Conservation (phyloP, 2,329 filamentous ascomycete genomes). For the Achaetomium macrosporum region DNA sequence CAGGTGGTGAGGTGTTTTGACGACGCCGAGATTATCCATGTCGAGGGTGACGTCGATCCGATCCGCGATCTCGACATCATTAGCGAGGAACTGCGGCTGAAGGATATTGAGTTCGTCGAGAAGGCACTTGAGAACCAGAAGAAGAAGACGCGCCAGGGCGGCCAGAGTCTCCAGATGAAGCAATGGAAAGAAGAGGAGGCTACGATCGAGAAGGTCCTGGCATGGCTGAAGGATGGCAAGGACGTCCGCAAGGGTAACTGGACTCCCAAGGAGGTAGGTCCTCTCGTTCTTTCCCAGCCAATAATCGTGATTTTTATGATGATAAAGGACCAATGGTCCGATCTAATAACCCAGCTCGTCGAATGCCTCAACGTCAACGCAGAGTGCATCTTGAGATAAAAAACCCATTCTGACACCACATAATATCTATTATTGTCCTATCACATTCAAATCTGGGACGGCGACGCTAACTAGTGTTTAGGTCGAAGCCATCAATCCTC, state of each 20-base stretch:
- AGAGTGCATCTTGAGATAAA: constrained; percentile 83
- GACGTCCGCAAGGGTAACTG: constrained; percentile 89
- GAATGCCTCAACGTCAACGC: constrained; percentile 70
- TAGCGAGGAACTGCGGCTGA: constrained; percentile 90
- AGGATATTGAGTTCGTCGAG: constrained; percentile 97
- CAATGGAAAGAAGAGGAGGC: constrained; percentile 93
- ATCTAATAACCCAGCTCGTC: constrained; percentile 99
- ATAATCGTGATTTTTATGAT: constrained; percentile 61
- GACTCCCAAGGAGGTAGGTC: constrained; percentile 87
- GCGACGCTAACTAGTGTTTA: constrained; percentile 38
- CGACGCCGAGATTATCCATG: constrained; percentile 98
- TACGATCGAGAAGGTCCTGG: constrained; percentile 83
- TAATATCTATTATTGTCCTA: constrained; percentile 13
- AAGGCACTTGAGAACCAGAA: constrained; percentile 87
- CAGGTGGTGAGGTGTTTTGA: constrained; percentile 96
- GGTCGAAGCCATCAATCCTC: constrained; percentile 96
- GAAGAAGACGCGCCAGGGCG: constrained; percentile 93
- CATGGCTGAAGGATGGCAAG: constrained; percentile 79
- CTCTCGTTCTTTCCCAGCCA: constrained; percentile 12
- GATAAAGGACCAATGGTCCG: constrained; percentile 96
- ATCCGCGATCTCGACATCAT: constrained; percentile 93
- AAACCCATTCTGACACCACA: constrained; percentile 60
- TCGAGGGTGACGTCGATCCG: constrained; percentile 97
- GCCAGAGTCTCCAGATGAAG: constrained; percentile 95
- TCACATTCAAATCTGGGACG: not conserved